phyloP scores from a whole-genome alignment of 257 asterid species.

The Datura wrightii region DNA sequence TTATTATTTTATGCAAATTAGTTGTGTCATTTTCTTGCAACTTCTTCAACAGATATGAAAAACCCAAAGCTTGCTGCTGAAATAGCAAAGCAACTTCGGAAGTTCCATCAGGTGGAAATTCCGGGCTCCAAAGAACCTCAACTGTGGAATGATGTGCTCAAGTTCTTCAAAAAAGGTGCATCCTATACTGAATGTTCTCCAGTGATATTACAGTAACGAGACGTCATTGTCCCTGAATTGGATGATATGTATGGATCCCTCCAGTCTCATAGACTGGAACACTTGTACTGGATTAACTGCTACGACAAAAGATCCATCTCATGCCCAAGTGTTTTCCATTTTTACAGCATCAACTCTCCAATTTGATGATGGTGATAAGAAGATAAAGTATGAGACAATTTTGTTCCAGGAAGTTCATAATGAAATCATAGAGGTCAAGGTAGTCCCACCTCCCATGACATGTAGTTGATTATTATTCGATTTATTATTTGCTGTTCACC shows the following conservation, averaged over 20 bases:
- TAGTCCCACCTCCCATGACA: constrained; percentile 40
- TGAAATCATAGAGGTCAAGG: constrained; percentile 80
- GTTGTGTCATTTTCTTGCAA: constrained; percentile 4
- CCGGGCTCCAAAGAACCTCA: constrained; percentile 92
- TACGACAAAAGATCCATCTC: constrained; percentile 28
- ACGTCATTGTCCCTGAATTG: neutral
- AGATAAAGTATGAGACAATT: constrained; percentile 65
- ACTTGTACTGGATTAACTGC: constrained; percentile 19
- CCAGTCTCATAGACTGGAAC: neutral
- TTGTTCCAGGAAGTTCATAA: constrained; percentile 70
- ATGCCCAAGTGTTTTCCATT: constrained; percentile 32
- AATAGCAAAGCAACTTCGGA: constrained; percentile 83
- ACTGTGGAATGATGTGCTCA: constrained; percentile 80
- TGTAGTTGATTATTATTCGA: constrained; percentile 28
- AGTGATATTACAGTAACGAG: neutral
- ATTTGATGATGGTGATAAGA: constrained; percentile 73
- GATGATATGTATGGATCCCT: constrained; percentile 8
- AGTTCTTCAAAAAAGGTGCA: constrained; percentile 71
- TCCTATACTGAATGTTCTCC: constrained; percentile 13
- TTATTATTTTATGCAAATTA: neutral
- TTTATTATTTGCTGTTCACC: constrained; percentile 27
- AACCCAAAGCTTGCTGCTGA: constrained; percentile 75
- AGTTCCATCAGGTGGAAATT: constrained; percentile 85
- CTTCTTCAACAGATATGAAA: constrained; percentile 68
- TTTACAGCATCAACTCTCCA: constrained; percentile 75